Evolutionary conservation across 768 basidiomycete species (phyloP).

Genomic region (Boletus reticuloceps): DNA sequence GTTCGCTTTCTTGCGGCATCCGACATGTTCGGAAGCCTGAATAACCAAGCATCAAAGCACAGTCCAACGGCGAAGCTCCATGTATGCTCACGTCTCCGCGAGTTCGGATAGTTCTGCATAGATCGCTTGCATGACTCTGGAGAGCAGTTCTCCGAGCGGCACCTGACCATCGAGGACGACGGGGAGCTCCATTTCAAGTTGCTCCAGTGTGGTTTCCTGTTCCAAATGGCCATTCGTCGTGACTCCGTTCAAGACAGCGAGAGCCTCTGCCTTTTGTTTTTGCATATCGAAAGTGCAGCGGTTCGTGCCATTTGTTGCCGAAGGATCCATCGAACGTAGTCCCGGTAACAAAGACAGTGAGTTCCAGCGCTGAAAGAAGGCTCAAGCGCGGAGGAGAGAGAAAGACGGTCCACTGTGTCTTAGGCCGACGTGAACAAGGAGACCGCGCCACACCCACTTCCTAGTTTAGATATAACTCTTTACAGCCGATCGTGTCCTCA

Average conservation of each 20-base stretch:
- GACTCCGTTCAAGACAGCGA: constrained; percentile 28
- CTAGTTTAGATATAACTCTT: constrained; percentile 8
- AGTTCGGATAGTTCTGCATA: constrained; percentile 82
- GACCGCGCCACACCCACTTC: constrained; percentile 8
- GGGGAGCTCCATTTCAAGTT: constrained; percentile 74
- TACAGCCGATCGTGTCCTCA: background rate
- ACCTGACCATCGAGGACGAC: constrained; percentile 72
- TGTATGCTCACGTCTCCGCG: constrained; percentile 72
- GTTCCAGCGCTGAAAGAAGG: background rate
- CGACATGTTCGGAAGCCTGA: constrained; percentile 78
- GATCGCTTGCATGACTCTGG: constrained; percentile 72
- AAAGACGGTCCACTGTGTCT: background rate
- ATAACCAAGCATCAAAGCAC: constrained; percentile 1
- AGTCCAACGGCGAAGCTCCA: background rate
- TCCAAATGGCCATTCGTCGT: constrained; percentile 35
- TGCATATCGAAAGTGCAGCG: constrained; percentile 22
- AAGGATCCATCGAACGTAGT: constrained; percentile 13
- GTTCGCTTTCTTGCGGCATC: constrained; percentile 76
- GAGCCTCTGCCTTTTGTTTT: constrained; percentile 30
- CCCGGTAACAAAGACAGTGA: background rate
- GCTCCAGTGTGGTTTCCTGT: constrained; percentile 44
- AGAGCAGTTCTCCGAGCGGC: constrained; percentile 68
- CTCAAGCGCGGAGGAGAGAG: background rate
- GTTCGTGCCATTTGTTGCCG: constrained; percentile 12
- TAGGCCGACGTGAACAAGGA: constrained; percentile 15